These are phyloP conservation scores for Neolentinus lepideus DNA, from an alignment of 1,284 basidiomycete species.

Conservation along the genomic window DNA sequence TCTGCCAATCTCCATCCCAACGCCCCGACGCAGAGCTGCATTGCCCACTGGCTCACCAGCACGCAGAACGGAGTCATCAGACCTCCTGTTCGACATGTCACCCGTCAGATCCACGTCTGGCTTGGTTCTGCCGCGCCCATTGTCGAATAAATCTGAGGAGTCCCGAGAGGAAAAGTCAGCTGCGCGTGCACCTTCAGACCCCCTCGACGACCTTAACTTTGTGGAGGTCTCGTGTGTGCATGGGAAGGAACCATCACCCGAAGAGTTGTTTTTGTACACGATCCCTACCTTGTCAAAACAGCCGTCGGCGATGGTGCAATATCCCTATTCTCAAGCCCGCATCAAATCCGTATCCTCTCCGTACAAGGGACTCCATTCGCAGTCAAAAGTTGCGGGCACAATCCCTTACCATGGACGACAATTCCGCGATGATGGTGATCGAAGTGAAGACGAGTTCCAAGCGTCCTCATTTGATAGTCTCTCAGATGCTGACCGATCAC, in stretches of 20 bases:
- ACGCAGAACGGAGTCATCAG: constrained; percentile 8
- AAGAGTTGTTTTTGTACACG: not conserved
- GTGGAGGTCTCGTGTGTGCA: not conserved
- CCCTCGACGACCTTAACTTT: not conserved
- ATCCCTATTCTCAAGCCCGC: not conserved
- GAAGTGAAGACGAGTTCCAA: not conserved
- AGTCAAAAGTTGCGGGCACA: not conserved
- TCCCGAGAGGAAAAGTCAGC: not conserved
- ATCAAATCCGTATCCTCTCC: not conserved
- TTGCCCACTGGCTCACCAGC: constrained; percentile 13
- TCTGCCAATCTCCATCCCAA: constrained; percentile 15
- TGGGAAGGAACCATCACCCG: not conserved
- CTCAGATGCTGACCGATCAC: not conserved
- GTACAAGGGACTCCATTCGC: not conserved
- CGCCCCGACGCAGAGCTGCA: constrained; percentile 8
- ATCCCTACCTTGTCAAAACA: not conserved
- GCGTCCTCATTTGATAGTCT: not conserved
- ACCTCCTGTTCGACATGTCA: constrained; percentile 17
- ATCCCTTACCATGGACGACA: not conserved
- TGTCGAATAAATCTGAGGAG: not conserved
- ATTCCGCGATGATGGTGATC: not conserved
- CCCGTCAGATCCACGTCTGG: constrained; percentile 7
- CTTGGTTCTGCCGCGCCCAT: constrained; percentile 6
- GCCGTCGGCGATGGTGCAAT: not conserved
- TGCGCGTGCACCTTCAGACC: not conserved